Evolutionary conservation across 176 grass and related monocot species (phyloP).

Genomic region (Triticum timopheevii): DNA sequence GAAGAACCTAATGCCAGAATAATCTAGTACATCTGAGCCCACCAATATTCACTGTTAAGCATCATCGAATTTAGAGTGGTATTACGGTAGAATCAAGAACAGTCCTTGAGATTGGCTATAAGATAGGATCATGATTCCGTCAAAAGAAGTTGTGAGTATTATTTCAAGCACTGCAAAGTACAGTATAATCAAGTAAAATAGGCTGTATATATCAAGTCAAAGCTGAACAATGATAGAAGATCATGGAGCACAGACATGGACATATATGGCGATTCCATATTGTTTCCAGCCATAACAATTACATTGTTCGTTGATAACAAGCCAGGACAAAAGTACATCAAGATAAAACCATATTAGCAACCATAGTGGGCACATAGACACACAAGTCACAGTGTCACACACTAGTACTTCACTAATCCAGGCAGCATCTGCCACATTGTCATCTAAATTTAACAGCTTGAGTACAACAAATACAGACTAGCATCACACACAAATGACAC

Average conservation of each 20-base stretch:
- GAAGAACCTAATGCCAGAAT: constrained; percentile 20
- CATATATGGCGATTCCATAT: not conserved
- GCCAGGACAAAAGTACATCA: not conserved
- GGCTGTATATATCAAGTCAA: too few relatives aligned
- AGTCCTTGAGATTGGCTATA: too few relatives aligned
- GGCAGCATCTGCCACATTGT: not conserved
- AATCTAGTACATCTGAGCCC: too few relatives aligned
- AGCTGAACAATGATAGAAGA: too few relatives aligned
- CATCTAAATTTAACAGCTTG: constrained; percentile 27
- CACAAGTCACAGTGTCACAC: not conserved
- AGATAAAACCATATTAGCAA: not conserved
- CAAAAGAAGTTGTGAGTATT: too few relatives aligned
- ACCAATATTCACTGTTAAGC: constrained; percentile 17
- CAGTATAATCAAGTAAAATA: too few relatives aligned
- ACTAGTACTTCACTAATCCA: not conserved
- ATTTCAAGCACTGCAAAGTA: too few relatives aligned
- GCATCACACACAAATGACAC: constrained; percentile 4
- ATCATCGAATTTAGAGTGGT: not conserved
- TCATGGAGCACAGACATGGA: too few relatives aligned
- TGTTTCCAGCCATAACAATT: too few relatives aligned
- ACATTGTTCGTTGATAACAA: not conserved
- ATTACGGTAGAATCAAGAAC: too few relatives aligned
- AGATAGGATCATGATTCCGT: too few relatives aligned
- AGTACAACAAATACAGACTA: not conserved
- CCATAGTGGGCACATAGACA: not conserved